A percentile compares a stretch with the other conserved stretches of the same genome.
Evolutionary conservation across 306 rosid genomes (phyloP).

Genomic region (Mimosa bimucronata): DNA sequence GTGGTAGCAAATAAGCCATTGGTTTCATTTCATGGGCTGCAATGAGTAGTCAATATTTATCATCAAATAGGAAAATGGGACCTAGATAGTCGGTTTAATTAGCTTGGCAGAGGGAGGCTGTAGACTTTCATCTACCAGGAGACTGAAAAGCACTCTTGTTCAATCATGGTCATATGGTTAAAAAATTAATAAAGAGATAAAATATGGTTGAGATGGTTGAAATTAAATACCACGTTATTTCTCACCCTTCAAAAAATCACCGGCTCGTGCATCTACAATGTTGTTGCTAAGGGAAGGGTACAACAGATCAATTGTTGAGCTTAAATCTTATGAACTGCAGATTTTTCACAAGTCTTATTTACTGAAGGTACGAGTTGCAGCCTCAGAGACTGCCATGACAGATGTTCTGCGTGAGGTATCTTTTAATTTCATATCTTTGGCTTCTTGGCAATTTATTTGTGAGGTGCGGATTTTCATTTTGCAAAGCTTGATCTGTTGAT

Average conservation of each 20-base stretch:
- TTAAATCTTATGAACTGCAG: slow-evolving; percentile 47
- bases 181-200: background rate
- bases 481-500: slow-evolving; percentile 21
- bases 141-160: slow-evolving; percentile 14
- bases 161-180: background rate
- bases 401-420: slow-evolving; percentile 97
- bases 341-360: slow-evolving; percentile 96
- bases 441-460: slow-evolving; percentile 9
- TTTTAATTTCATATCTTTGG: slow-evolving; percentile 20
- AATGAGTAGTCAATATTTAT: slow-evolving; percentile 19
- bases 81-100: slow-evolving; percentile 28
- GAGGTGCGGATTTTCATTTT: slow-evolving; percentile 16
- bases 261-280: background rate
- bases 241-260: slow-evolving; percentile 11
- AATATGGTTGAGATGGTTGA: background rate
- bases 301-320: slow-evolving; percentile 27
- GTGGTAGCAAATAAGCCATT: background rate
- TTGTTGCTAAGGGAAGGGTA: slow-evolving; percentile 24
- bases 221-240: background rate
- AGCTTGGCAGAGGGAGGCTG: slow-evolving; percentile 27
- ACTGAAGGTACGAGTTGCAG: slow-evolving; percentile 89
- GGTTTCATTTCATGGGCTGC: background rate
- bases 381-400: slow-evolving; percentile 97
- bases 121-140: slow-evolving; percentile 6
- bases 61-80: slow-evolving; percentile 22